Evolutionary conservation across 2,329 filamentous ascomycete species (phyloP).

Genomic region (Fusarium avenaceum): DNA sequence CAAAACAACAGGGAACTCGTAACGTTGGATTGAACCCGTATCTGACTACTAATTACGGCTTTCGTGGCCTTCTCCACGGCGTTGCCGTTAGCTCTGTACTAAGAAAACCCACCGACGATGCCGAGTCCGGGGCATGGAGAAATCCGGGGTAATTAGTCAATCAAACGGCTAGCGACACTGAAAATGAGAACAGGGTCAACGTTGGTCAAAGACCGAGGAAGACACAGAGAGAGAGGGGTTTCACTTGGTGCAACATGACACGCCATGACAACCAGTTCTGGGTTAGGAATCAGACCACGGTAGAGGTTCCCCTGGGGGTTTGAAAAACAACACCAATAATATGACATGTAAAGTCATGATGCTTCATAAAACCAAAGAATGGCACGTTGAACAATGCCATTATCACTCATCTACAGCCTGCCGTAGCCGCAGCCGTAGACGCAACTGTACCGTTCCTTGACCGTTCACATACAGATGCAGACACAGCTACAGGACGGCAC

Average conservation of each 20-base stretch:
- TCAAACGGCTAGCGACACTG: neutral
- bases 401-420: neutral
- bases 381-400: slow-evolving; percentile 17
- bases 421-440: neutral
- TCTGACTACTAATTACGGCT: neutral
- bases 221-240: neutral
- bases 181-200: neutral
- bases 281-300: slow-evolving; percentile 13
- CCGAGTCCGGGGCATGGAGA: slow-evolving; percentile 28
- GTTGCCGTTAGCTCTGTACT: slow-evolving; percentile 23
- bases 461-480: neutral
- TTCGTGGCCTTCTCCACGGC: slow-evolving; percentile 6
- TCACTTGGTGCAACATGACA: slow-evolving; percentile 29
- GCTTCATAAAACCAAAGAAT: slow-evolving; percentile 6
- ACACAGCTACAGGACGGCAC: slow-evolving; percentile 25
- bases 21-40: slow-evolving; percentile 3
- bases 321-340: slow-evolving; percentile 4
- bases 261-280: slow-evolving; percentile 20
- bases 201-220: too few species aligned
- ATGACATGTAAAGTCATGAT: slow-evolving; percentile 36
- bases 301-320: neutral
- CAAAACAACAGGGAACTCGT: neutral
- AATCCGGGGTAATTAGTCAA: slow-evolving; percentile 38
- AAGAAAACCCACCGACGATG: slow-evolving; percentile 26
- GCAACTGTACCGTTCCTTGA: neutral